Base-by-base conservation (phyloP, 2,329 filamentous ascomycete species). In the Aspergillus fumigatus region DNA sequence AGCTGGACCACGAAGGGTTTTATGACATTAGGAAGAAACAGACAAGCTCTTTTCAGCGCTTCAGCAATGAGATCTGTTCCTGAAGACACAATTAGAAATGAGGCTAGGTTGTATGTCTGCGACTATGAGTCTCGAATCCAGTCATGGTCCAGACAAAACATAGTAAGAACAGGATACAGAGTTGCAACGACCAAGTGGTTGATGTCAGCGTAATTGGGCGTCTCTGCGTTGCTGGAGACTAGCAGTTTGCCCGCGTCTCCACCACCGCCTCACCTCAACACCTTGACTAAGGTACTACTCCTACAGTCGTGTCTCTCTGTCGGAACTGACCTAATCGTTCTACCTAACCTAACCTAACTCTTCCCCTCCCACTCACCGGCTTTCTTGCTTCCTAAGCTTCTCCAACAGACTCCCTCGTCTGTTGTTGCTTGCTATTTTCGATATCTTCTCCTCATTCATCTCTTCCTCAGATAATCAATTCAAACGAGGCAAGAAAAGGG, bases 171-270 rank as follows among this genome's bases (percentile, higher is more conserved):
- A 43, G 4, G 21, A 43, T 25, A 9, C 21, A 47, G 43, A 47
- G 43, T 48, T 32, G 21, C 21, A 48, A 25, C 23, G 48, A 38
- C 27, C 38, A 35, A 55, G 53, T 58, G 53, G 62, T 63, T 64
- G 62, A 64, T 64, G 57, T 62, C 62, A 64, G 55, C 55, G 21
- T 47, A 14, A 21, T 47, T 47, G 43, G 43, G 41, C 41, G 43
- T 23, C 14, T 23, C 21, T 47, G 21, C 43, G 43, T 26, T n/a
- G 43, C 23, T 47, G 19, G 6, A 14, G 9, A 21, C 19, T 11
- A 26, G 43, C 32, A 47, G 43, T 38, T 38, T 38, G 32, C 32
- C 32, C 14, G 32, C 32, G 41, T 57, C 62, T 53, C 59, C 59
- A 60, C 55, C 55, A 52, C 52, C 58, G 53, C 43, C 43, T 41